These are phyloP conservation scores for Boletus rubescentipes DNA, from an alignment of 768 basidiomycete genomes.

Conservation along the genomic window DNA sequence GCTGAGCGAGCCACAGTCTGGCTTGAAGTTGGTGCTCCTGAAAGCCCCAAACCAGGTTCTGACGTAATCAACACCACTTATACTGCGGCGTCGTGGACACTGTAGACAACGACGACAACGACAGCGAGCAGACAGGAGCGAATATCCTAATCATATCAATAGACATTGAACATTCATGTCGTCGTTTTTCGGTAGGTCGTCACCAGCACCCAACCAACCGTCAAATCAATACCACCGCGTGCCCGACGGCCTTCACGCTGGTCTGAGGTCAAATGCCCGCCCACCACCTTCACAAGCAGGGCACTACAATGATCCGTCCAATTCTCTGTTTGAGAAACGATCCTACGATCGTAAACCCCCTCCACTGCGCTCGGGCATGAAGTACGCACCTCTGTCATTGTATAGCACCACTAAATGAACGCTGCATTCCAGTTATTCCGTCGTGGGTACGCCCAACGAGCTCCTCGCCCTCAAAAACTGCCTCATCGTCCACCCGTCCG, in stretches of 20 bases:
- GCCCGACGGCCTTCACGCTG: constrained; percentile 38
- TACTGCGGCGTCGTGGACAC: neutral
- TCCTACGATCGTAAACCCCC: constrained; percentile 42
- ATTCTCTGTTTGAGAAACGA: constrained; percentile 50
- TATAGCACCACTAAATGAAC: neutral
- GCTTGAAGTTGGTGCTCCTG: neutral
- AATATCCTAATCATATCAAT: neutral
- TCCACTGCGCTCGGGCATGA: constrained; percentile 32
- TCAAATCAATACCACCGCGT: constrained; percentile 45
- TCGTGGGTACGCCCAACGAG: constrained; percentile 62
- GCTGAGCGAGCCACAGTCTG: neutral
- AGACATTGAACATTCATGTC: constrained; percentile 20
- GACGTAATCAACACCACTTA: constrained; percentile 16
- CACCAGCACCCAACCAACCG: constrained; percentile 30
- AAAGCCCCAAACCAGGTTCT: too few species aligned
- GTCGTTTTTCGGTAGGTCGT: constrained; percentile 46
- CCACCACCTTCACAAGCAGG: constrained; percentile 39
- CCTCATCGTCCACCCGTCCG: constrained; percentile 72
- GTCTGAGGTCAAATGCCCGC: constrained; percentile 35
- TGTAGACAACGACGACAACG: neutral
- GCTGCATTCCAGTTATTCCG: constrained; percentile 42
- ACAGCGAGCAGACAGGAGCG: constrained; percentile 2
- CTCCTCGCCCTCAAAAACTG: constrained; percentile 78
- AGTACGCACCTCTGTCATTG: constrained; percentile 12
- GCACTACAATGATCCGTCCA: constrained; percentile 55